Evolutionary conservation across 306 rosid species (phyloP), one percentile per base, ranked within the genome.

Genomic region (Fagus sylvatica): DNA sequence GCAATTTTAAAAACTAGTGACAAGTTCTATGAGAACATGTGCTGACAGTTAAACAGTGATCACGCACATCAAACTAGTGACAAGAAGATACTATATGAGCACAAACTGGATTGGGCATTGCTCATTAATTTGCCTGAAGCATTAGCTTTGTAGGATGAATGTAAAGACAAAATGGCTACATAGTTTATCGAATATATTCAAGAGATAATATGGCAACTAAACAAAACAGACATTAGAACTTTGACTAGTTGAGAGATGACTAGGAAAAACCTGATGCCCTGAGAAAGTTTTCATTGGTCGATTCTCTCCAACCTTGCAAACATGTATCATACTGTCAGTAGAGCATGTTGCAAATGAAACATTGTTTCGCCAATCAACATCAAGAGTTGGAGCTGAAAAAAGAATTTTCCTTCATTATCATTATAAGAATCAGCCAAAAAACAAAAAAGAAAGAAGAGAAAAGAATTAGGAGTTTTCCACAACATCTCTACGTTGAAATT

Each of bases 341-440:
- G 93, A 89, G 81, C 93, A 85, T 7, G 91, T 87, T 57, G 93
- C 93, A 80, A 89, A 89, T 8, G 86, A 83, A 48, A 82, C 85
- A 81, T 82, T 85, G 78, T 84, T 86, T 72, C 84, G 87, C 93
- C 93, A 89, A 78, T 89, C 90, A 69, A 87, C 93, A 59, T 89
- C 93, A 81, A 89, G 91, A 71, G 91, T 85, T 1, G 91, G 93
- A 28, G 86, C 93, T 87, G 86, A 76, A 83, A 82, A 77, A 67
- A 56, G 32, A 72, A 60, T 71, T 59, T 65, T 51, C 60, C 37
- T 71, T 61, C 30, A n/a, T 74, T 72, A 74, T 54, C 53, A 77
- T 19, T 60, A 43, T 16, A 53, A 17, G 37, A 73, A 46, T 1
- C 15, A 61, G 9, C 11, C 79, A 72, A 57, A 56, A 5, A 57